phyloP scores from a whole-genome alignment of 257 asterid species.

The Solanum dulcamara region DNA sequence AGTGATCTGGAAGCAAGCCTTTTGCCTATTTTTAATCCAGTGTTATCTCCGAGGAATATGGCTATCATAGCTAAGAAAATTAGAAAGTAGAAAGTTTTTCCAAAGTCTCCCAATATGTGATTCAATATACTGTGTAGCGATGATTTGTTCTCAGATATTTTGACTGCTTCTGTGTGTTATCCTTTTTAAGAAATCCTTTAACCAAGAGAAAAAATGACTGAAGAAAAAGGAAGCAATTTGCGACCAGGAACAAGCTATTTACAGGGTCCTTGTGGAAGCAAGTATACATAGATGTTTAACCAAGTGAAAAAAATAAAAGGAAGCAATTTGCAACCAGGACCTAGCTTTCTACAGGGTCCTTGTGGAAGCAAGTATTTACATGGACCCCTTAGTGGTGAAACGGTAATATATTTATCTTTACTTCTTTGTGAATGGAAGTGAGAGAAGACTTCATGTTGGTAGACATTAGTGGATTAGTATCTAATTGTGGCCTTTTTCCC shows the following conservation, averaged over 20 bases:
- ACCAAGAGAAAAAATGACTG: not conserved
- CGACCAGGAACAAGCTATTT: too few relatives aligned
- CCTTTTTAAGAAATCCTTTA: not conserved
- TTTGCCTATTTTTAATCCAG: conserved; percentile 66
- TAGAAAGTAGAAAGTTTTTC: conserved; percentile 8
- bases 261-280: not conserved
- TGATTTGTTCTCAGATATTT: not conserved
- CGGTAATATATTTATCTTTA: not conserved
- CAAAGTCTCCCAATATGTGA: not conserved
- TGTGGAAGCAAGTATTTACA: not conserved
- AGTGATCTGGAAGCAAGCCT: conserved; percentile 28
- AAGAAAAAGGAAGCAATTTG: not conserved
- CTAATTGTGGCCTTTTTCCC: not conserved
- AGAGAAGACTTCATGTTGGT: not conserved
- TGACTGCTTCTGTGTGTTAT: not conserved
- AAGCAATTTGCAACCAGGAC: not conserved
- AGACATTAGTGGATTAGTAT: not conserved
- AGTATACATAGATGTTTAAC: not conserved
- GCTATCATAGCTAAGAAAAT: conserved; percentile 64
- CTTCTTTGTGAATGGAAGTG: not conserved
- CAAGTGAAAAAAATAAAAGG: not conserved
- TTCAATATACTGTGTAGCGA: not conserved
- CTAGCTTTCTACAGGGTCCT: not conserved
- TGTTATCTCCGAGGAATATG: conserved; percentile 79
- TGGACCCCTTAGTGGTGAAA: not conserved